phyloP scores from a whole-genome alignment of 164 flowering plant genomes.

The Aristolochia contorta region DNA sequence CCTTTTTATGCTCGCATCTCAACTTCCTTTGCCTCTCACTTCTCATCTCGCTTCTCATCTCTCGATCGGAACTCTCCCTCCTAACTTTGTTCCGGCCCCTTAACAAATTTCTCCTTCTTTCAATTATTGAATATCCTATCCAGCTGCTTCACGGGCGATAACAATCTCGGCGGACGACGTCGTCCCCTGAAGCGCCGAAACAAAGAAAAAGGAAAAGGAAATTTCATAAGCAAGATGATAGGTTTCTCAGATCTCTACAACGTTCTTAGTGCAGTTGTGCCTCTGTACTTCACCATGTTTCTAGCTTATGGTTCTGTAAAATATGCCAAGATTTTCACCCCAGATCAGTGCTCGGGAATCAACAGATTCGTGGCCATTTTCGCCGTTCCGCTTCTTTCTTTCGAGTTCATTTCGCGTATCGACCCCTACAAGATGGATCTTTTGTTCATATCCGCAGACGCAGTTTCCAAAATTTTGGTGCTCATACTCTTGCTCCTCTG shows the following conservation, averaged over 20 bases:
- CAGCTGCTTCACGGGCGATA: too few relatives aligned
- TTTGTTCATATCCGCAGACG: slow-evolving; percentile 29
- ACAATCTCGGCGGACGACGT: too few relatives aligned
- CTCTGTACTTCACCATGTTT: slow-evolving; percentile 33
- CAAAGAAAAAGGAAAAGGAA: too few relatives aligned
- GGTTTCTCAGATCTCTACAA: slow-evolving; percentile 19
- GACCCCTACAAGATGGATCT: slow-evolving; percentile 28
- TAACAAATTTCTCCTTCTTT: too few relatives aligned
- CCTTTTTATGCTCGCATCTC: too few relatives aligned
- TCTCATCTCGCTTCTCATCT: too few relatives aligned
- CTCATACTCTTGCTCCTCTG: slow-evolving; percentile 16
- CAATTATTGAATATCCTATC: too few relatives aligned
- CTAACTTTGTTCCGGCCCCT: too few relatives aligned
- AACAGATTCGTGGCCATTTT: slow-evolving; percentile 31
- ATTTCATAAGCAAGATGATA: too few relatives aligned
- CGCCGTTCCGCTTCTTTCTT: slow-evolving; percentile 30
- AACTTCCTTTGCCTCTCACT: too few relatives aligned
- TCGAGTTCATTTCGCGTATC: slow-evolving; percentile 28
- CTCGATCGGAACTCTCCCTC: too few relatives aligned
- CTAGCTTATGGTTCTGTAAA: slow-evolving; percentile 30
- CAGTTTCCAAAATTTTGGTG: slow-evolving; percentile 16
- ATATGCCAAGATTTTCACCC: slow-evolving; percentile 27
- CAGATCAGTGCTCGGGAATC: slow-evolving; percentile 36
- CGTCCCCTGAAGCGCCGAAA: too few relatives aligned
- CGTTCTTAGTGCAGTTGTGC: slow-evolving; percentile 28